Evolutionary conservation across 2,329 filamentous ascomycete genomes (phyloP), one percentile per base, ranked within the genome.

Genomic region (Aspergillus novoparasiticus): DNA sequence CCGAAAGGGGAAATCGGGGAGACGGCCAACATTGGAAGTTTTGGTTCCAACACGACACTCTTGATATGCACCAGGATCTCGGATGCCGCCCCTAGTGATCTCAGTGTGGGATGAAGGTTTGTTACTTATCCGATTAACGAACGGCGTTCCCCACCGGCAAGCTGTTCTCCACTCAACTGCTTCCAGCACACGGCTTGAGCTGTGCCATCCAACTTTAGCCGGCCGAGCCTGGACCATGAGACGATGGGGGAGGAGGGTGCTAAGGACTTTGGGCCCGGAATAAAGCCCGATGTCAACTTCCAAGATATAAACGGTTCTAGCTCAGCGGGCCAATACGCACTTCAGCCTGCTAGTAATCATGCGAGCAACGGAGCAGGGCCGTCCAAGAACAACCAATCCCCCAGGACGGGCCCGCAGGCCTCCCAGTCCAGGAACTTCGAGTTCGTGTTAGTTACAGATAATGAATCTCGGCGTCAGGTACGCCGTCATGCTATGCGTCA

Each of bases 401-500:
- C 58, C 32, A 58, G 57, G 54, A 28, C 61, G 26, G 58, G 51
- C 28, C 54, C 58, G 51, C 65, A 60, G 41, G 36, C 66, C 43
- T 59, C 62, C n/a, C 67, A 69, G 48, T 63, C 69, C 34, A 70
- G 69, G 61, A 72, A 66, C 58, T 75, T 75, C 61, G 73, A 75
- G 57, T 75, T 75, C 63, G 73, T 75, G 30, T 64, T 75, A 55
- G 73, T 75, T 34, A 75, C 73, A 26, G 73, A 75, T 65, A 67
- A 68, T 21, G 73, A 71, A 62, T 75, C 73, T 28, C 68, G 73
- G 45, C 73, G 70, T 21, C 73, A 75, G 64, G 73, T 75, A 43
- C 73, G 73, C 26, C 73, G 73, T 34, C 73, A 75, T 75, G 73
- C 73, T n/a, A 75, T 75, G 73, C 73, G 73, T 46, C 73, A 75